Base-by-base conservation (phyloP, 192 early-diverging fungal genomes). In the Coemansia sp. region DNA sequence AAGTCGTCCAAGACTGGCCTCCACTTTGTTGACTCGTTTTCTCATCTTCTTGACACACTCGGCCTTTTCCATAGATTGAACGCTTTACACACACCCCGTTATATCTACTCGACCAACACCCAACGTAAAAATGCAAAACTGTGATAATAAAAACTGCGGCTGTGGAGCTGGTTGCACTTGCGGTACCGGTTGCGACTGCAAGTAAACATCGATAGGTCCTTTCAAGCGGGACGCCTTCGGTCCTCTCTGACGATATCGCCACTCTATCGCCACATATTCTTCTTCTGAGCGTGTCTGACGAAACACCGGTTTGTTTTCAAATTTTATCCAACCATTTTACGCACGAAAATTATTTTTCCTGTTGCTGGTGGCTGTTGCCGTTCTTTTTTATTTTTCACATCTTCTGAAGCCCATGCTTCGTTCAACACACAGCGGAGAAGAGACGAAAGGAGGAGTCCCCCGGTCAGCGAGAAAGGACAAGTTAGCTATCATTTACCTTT, bases 391-490 rank as follows among this genome's bases (percentile, higher is more conserved):
- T 31, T n/a, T n/a, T n/a, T 54, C 52, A 54, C 20, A 20, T 66
- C 65, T 65, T 44, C 41, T 10, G 12, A 46, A 44, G 41, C 38
- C 63, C 43, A 12, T 46, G 20, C 15, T 65, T 46, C 40, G 63
- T 60, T 60, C 42, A 15, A 43, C 63, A 65, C 38, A 16, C 31
- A 33, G 31, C 31, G 29, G 15, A 31, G 52, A 57, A 57, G 55
- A 11, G 16, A 49, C 7, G 43, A 51, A 16, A 52, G 34, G 18
- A 16, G 36, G 55, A 31, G 13, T 27, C 27, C 29, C 13, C 11
- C 27, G 55, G 16, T 12, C 55, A 38, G 65, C 31, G 65, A 51
- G 20, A 67, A 52, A 43, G 44, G 31, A 20, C 44, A 49, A 67
- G 51, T 12, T 16, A 65, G 43, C 46, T 63, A 41, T 11, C 34